Percentiles rank a stretch among this genome's conserved stretches.
These are phyloP conservation scores for Ajuga chamaepitys DNA, from an alignment of 257 asterid species.

Conservation along the genomic window DNA sequence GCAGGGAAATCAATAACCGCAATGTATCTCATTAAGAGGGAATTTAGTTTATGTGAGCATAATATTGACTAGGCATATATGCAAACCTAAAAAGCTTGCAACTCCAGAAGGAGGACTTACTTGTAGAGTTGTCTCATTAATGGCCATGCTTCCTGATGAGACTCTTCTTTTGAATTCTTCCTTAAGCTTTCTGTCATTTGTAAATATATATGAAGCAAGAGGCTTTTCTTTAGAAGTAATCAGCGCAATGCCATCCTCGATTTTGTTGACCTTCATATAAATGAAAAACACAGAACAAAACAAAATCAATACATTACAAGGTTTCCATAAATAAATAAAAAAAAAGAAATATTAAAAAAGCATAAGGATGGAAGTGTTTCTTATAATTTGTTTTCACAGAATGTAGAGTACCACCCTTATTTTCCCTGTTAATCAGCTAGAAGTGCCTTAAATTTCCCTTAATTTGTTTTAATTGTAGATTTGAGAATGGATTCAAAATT, in stretches of 20 bases:
- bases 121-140: conserved; percentile 65
- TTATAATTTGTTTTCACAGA: neutral
- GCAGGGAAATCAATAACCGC: neutral
- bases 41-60: neutral
- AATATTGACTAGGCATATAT: neutral
- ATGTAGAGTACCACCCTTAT: neutral
- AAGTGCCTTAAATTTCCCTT: neutral
- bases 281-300: neutral
- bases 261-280: conserved; percentile 45
- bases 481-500: too few species aligned
- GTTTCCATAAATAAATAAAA: neutral
- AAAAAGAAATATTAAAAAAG: neutral
- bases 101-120: conserved; percentile 35
- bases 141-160: conserved; percentile 69
- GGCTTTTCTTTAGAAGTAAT: conserved; percentile 73
- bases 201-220: conserved; percentile 87
- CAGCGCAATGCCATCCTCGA: conserved; percentile 51
- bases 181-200: conserved; percentile 65
- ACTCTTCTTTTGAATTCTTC: conserved; percentile 49
- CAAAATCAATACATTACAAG: neutral
- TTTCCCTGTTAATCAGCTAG: neutral
- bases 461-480: too few species aligned
- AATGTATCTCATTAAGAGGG: neutral
- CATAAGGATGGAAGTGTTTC: neutral
- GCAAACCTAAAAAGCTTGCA: neutral